Percentiles rank a stretch among this genome's conserved stretches.
Conservation (phyloP, 208 protist species). For the Trypanosoma lewisi region DNA sequence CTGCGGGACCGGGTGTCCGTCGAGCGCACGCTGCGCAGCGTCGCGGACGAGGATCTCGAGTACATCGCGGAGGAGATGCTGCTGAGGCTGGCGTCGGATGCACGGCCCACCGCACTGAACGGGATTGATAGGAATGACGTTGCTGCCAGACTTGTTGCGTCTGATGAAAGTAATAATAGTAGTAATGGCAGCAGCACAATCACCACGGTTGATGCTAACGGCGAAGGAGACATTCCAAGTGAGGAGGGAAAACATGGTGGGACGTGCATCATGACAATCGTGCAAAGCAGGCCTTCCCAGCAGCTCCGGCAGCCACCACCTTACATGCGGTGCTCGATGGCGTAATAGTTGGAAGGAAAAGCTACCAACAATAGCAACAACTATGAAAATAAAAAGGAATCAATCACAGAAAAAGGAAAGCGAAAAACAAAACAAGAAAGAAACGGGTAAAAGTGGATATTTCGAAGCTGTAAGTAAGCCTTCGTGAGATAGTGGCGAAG, state of each 20-base stretch:
- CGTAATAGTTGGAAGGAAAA: neutral
- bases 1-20: slow-evolving; percentile 31
- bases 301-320: slow-evolving; percentile 34
- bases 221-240: neutral
- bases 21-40: slow-evolving; percentile 19
- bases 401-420: neutral
- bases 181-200: neutral
- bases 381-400: neutral
- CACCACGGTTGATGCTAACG: neutral
- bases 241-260: slow-evolving; percentile 16
- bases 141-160: slow-evolving; percentile 4
- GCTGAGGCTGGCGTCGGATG: slow-evolving; percentile 29
- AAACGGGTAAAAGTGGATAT: slow-evolving; percentile 1
- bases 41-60: slow-evolving; percentile 54
- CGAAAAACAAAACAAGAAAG: slow-evolving; percentile 6
- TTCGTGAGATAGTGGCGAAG: too few species aligned
- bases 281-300: slow-evolving; percentile 36
- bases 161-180: slow-evolving; percentile 3
- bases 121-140: neutral
- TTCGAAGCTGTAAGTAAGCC: too few species aligned
- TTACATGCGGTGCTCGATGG: slow-evolving; percentile 21
- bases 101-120: neutral
- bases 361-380: neutral
- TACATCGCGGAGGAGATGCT: slow-evolving; percentile 82
- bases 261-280: slow-evolving; percentile 40